A percentile compares a stretch with the other conserved stretches of the same genome.
Evolutionary conservation across 208 protist genomes (phyloP).

Genomic region (Balamuthia mandrillaris): DNA sequence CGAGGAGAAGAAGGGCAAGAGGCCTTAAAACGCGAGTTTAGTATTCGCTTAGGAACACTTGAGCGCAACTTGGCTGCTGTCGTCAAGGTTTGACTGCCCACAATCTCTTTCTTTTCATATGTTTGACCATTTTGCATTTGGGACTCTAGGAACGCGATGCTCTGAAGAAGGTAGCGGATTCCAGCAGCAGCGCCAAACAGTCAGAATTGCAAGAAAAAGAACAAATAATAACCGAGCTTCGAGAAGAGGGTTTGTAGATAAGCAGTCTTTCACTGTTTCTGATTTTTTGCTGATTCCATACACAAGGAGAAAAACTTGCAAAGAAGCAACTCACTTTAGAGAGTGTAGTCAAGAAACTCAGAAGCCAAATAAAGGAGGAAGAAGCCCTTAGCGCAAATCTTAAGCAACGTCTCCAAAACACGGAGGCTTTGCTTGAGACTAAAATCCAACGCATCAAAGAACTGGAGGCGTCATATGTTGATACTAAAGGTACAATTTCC

Average conservation of each 20-base stretch:
- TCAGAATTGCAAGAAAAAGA: background rate
- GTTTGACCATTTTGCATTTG: no score
- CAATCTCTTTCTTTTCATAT: no score
- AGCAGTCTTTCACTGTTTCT: no score
- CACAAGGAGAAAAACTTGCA: background rate
- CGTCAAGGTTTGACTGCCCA: no score
- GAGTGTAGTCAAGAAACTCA: background rate
- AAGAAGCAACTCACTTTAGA: slow-evolving; percentile 18
- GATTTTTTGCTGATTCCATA: background rate
- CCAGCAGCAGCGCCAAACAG: no score
- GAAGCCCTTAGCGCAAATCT: background rate
- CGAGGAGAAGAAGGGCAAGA: no score
- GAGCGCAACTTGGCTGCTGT: no score
- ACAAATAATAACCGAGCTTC: background rate
- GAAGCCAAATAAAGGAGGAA: background rate
- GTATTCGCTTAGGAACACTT: no score
- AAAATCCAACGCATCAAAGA: background rate
- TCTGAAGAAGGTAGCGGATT: no score
- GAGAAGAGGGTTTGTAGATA: background rate
- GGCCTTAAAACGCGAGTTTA: no score
- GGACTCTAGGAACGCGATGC: no score
- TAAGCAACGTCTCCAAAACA: background rate
- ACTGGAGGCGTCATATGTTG: no score
- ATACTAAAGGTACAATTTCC: background rate
- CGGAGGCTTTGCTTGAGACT: background rate